phyloP scores from a whole-genome alignment of 2,329 filamentous ascomycete genomes.

The Arachnomyces sp. region DNA sequence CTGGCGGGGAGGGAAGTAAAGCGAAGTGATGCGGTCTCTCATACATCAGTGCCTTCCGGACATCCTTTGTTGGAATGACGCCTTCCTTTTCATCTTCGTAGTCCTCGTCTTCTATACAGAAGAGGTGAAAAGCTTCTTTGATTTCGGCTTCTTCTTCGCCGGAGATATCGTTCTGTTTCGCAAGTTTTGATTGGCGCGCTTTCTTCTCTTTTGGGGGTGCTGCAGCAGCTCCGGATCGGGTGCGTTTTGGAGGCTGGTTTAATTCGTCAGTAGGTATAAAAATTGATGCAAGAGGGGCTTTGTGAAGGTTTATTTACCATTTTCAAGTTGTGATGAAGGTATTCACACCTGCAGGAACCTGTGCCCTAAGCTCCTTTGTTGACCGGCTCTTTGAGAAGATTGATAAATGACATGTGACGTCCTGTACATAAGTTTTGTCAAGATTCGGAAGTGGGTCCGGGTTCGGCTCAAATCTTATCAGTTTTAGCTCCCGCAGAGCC shows the following conservation, averaged over 20 bases:
- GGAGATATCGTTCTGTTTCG: conserved; percentile 81
- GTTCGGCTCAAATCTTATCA: too few species aligned
- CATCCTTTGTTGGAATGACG: conserved; percentile 59
- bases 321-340: too few species aligned
- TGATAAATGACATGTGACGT: too few species aligned
- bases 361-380: too few species aligned
- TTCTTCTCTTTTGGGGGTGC: conserved; percentile 28
- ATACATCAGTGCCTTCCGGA: conserved; percentile 67
- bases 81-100: conserved; percentile 65
- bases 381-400: too few species aligned
- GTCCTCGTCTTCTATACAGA: conserved; percentile 51
- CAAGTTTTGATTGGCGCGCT: conserved; percentile 71
- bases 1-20: not conserved
- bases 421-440: too few species aligned
- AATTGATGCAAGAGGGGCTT: conserved; percentile 8
- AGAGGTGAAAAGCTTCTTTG: conserved; percentile 79
- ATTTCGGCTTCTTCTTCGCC: conserved; percentile 84
- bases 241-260: conserved; percentile 31
- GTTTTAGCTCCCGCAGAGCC: too few species aligned
- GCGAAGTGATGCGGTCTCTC: conserved; percentile 3
- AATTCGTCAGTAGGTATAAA: conserved; percentile 10
- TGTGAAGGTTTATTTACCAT: conserved; percentile 23
- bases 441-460: too few species aligned
- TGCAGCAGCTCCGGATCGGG: conserved; percentile 22
- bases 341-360: too few species aligned